phyloP scores from a whole-genome alignment of 768 basidiomycete genomes.

The Albatrellus ellisii region DNA sequence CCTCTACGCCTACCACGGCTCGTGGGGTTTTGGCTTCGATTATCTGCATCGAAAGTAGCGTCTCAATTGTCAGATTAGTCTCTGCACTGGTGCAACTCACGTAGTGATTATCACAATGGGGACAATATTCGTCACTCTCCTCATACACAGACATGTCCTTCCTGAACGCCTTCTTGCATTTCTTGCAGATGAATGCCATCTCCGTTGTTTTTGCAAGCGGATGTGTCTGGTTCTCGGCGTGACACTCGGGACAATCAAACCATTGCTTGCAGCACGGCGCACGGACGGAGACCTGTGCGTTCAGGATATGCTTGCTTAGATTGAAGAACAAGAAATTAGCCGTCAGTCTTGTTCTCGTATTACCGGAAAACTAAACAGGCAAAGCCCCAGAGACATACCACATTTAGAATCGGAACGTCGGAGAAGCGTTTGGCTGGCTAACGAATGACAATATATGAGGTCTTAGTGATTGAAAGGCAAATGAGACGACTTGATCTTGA shows the following conservation, averaged over 20 bases:
- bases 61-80: background rate
- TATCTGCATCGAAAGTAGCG: constrained; percentile 36
- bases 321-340: too few species aligned
- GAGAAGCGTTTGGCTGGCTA: too few species aligned
- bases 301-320: constrained; percentile 85
- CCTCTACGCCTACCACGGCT: constrained; percentile 75
- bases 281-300: constrained; percentile 91
- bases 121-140: constrained; percentile 97
- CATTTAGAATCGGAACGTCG: too few species aligned
- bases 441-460: too few species aligned
- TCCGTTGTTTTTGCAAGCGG: constrained; percentile 61
- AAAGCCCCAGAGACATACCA: too few species aligned
- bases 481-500: too few species aligned
- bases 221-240: constrained; percentile 75
- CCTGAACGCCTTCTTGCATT: constrained; percentile 90
- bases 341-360: too few species aligned
- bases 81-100: constrained; percentile 32
- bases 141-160: constrained; percentile 91
- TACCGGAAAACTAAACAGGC: too few species aligned
- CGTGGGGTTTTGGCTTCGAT: constrained; percentile 88
- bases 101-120: constrained; percentile 97
- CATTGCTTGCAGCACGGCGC: constrained; percentile 97
- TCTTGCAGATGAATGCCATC: constrained; percentile 77
- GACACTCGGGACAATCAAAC: constrained; percentile 96
- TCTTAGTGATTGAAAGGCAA: too few species aligned